These are phyloP conservation scores for Chalciporus sp. DNA, from an alignment of 1,284 basidiomycete genomes.

Conservation along the genomic window DNA sequence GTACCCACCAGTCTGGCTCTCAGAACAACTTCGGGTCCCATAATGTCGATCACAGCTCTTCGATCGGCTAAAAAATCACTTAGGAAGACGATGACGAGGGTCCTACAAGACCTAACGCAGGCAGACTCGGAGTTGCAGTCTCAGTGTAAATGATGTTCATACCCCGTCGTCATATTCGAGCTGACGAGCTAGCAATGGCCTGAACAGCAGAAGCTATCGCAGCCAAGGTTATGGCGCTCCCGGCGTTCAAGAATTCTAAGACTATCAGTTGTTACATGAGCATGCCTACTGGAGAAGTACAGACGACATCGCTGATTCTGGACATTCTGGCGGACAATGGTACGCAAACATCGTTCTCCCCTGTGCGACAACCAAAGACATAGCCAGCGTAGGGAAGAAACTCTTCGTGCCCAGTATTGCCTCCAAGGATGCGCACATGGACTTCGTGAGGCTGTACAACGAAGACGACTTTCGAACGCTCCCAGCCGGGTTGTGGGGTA, in stretches of 20 bases:
- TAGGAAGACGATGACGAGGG: constrained; percentile 48
- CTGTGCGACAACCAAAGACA: not conserved
- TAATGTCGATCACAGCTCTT: constrained; percentile 35
- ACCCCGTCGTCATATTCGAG: not conserved
- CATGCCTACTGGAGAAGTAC: constrained; percentile 72
- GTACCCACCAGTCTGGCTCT: constrained; percentile 2
- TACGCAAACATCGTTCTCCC: constrained; percentile 13
- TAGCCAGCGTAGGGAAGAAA: constrained; percentile 52
- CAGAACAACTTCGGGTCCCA: not conserved
- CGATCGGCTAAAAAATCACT: constrained; percentile 52
- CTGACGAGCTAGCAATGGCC: constrained; percentile 5
- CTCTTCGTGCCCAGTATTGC: constrained; percentile 72
- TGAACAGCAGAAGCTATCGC: constrained; percentile 56
- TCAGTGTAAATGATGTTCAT: constrained; percentile 54
- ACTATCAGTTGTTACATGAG: constrained; percentile 74
- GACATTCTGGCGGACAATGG: constrained; percentile 27
- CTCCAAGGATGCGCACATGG: constrained; percentile 54
- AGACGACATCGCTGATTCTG: constrained; percentile 50
- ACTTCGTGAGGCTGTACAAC: constrained; percentile 63
- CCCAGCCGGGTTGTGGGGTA: constrained; percentile 68
- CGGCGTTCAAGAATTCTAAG: constrained; percentile 51
- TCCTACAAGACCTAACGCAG: constrained; percentile 46
- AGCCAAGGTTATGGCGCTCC: constrained; percentile 47
- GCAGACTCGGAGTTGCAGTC: constrained; percentile 44
- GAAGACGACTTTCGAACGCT: constrained; percentile 59